Percentiles rank a stretch among this genome's conserved stretches.
Conservation (phyloP, 805 yeast genomes). For the Lachancea sp. region DNA sequence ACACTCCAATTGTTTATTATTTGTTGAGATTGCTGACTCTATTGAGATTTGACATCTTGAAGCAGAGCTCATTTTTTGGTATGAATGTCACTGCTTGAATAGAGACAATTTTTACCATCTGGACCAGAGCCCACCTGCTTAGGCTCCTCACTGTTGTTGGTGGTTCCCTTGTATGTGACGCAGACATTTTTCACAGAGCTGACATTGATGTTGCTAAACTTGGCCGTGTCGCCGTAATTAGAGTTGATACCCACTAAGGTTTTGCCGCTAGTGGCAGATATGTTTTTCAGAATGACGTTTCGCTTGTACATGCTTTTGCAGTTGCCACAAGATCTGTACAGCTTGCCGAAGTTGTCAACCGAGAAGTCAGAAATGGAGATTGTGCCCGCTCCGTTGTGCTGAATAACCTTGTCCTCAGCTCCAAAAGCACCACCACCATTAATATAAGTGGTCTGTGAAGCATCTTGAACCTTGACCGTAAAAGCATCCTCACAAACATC, state of each 20-base stretch:
- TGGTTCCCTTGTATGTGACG: constrained; percentile 1
- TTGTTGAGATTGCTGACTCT: background rate
- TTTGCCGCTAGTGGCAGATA: background rate
- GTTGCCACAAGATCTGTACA: constrained; percentile 1
- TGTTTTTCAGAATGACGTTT: background rate
- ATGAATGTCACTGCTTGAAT: background rate
- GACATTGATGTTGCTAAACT: background rate
- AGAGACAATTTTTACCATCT: background rate
- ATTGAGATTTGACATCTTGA: background rate
- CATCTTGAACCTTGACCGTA: background rate
- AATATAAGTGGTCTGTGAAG: background rate
- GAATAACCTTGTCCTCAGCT: background rate
- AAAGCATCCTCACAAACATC: constrained; percentile 1
- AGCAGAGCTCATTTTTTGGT: background rate
- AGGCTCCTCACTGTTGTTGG: background rate
- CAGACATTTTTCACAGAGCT: background rate
- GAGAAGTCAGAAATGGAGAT: background rate
- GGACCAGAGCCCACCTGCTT: background rate
- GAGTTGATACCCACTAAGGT: background rate
- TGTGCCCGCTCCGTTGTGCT: constrained; percentile 1
- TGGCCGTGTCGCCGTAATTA: background rate
- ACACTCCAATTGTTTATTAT: background rate
- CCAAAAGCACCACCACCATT: constrained; percentile 2
- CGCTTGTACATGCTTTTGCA: constrained; percentile 1
- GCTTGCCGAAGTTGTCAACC: background rate